Percentiles rank a stretch among this genome's conserved stretches.
Conservation (phyloP, 345 rosid species). For the Boechera stricta region DNA sequence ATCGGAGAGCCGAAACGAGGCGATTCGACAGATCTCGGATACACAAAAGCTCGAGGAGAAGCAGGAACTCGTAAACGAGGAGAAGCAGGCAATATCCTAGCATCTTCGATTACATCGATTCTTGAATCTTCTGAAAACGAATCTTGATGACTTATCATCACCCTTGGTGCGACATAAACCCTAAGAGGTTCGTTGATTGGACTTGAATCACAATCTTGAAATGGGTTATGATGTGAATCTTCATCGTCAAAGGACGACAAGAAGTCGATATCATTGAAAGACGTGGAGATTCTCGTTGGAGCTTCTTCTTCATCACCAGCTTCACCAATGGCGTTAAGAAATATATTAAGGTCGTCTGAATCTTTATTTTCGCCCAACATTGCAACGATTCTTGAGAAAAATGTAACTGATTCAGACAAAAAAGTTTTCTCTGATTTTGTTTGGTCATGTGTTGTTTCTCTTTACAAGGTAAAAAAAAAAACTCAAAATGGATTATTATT, state of each 20-base stretch:
- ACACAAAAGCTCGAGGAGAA: constrained; percentile 47
- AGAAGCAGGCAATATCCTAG: constrained; percentile 31
- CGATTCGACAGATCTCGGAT: constrained; percentile 40
- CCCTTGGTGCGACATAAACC: constrained; percentile 47
- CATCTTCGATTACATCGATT: constrained; percentile 40
- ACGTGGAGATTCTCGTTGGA: constrained; percentile 10
- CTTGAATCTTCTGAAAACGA: constrained; percentile 41
- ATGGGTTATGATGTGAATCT: constrained; percentile 33
- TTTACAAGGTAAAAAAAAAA: neutral
- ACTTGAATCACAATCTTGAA: constrained; percentile 29
- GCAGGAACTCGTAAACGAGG: constrained; percentile 44
- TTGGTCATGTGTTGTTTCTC: neutral
- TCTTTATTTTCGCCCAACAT: constrained; percentile 37
- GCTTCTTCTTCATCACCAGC: neutral
- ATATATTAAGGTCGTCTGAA: constrained; percentile 39
- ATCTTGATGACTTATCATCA: constrained; percentile 44
- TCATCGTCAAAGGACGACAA: constrained; percentile 11
- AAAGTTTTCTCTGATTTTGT: too few relatives aligned
- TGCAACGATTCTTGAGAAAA: constrained; percentile 1
- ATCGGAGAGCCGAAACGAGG: constrained; percentile 43
- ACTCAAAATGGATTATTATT: neutral
- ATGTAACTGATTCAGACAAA: neutral
- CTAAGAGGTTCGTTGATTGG: constrained; percentile 25
- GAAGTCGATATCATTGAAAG: constrained; percentile 20
- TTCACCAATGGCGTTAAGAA: constrained; percentile 43